Evolutionary conservation across 2,329 filamentous ascomycete species (phyloP), one percentile per base, ranked within the genome.

Genomic region (Ilyonectria destructans): DNA sequence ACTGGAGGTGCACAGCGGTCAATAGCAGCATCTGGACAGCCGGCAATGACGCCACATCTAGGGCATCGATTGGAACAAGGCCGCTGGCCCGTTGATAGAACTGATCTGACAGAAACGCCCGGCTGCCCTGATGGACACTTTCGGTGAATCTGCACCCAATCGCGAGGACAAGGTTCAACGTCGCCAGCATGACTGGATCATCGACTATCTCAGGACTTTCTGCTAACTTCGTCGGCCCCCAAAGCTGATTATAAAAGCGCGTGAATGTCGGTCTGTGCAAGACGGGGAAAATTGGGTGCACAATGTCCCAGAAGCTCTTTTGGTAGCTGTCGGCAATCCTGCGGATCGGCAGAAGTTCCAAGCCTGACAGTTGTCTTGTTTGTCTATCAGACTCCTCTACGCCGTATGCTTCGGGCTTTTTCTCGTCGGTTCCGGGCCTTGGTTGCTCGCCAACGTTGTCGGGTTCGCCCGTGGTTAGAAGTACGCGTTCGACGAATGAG

Each of bases 221-320:
- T 35, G 6, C 31, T 10, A 35, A 35, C 6, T 19, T 19, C 17
- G 37, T n/a, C 40, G 56, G 15, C 56, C 29, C 26, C 56, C 56
- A 58, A 15, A 58, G 40, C 26, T 13, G 13, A 6, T 15, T 29
- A n/a, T 58, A 58, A 21, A 48, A 46, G 6, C 21, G 23, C 2
- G 23, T 35, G 40, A 58, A 58, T n/a, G 56, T 58, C 13, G 56
- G 56, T 21, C 37, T 58, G 40, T 58, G 56, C 9, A 58, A 29
- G 40, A 58, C 26, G 23, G 56, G 56, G 15, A 58, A 58, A 7
- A 58, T 29, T 7, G 56, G 37, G 21, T 58, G 56, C 13, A 46
- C 37, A 5, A 58, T 19, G 4, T 48, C 26, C 56, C 56, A 58
- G 37, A 58, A 58, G 13, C 37, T 48, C 40, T 48, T 19, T 5